phyloP scores from a whole-genome alignment of 1,284 basidiomycete species.

The Calocybe gambosa region DNA sequence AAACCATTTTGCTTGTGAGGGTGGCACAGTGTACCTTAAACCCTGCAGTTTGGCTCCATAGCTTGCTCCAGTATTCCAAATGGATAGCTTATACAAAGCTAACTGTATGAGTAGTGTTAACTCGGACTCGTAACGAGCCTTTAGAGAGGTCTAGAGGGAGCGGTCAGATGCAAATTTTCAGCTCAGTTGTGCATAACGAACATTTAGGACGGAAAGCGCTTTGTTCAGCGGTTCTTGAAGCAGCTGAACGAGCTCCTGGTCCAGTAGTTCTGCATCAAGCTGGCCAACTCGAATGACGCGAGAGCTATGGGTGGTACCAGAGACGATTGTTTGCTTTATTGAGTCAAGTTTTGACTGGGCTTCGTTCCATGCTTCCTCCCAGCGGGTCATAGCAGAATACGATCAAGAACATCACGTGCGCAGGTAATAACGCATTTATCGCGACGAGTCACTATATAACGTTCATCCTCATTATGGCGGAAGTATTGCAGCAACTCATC shows the following conservation, averaged over 20 bases:
- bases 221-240: slow-evolving; percentile 80
- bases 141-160: slow-evolving; percentile 49
- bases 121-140: slow-evolving; percentile 75
- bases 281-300: slow-evolving; percentile 81
- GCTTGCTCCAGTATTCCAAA: slow-evolving; percentile 77
- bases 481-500: slow-evolving; percentile 73
- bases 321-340: slow-evolving; percentile 35
- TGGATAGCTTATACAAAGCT: slow-evolving; percentile 77
- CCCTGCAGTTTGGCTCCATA: slow-evolving; percentile 94
- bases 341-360: slow-evolving; percentile 49
- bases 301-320: slow-evolving; percentile 26
- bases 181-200: slow-evolving; percentile 25
- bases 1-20: slow-evolving; percentile 18
- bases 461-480: slow-evolving; percentile 46
- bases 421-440: slow-evolving; percentile 12
- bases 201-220: slow-evolving; percentile 67
- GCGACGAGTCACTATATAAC: slow-evolving; percentile 7
- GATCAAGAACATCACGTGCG: slow-evolving; percentile 14
- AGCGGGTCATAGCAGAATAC: slow-evolving; percentile 20
- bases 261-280: slow-evolving; percentile 89
- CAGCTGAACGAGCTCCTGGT: slow-evolving; percentile 82
- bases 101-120: slow-evolving; percentile 73
- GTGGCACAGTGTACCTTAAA: slow-evolving; percentile 49
- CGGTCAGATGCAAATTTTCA: neutral
- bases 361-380: slow-evolving; percentile 60